Evolutionary conservation across 352 stramenopile species (phyloP).

Genomic region (Phytophthora cajani): DNA sequence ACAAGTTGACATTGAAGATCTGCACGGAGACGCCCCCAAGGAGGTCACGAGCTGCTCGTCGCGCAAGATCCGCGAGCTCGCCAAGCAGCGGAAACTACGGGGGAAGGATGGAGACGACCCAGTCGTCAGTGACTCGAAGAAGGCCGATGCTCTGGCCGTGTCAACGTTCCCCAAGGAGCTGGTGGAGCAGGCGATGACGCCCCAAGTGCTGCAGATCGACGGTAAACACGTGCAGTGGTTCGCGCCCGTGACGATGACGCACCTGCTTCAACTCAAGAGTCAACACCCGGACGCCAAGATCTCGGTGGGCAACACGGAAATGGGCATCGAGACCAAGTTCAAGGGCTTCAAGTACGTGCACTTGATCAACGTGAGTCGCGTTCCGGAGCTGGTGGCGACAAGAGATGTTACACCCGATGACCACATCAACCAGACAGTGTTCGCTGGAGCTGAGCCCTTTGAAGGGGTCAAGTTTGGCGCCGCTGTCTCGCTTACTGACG

Average conservation of each 20-base stretch:
- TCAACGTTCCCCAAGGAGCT: slow-evolving; percentile 67
- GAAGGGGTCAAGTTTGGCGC: slow-evolving; percentile 83
- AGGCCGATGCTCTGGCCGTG: slow-evolving; percentile 15
- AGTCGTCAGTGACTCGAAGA: slow-evolving; percentile 31
- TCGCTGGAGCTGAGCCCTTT: slow-evolving; percentile 49
- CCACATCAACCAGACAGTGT: slow-evolving; percentile 58
- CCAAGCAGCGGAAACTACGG: slow-evolving; percentile 45
- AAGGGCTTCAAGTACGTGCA: slow-evolving; percentile 86
- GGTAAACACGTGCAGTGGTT: slow-evolving; percentile 92
- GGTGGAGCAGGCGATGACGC: slow-evolving; percentile 54
- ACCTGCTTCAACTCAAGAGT: slow-evolving; percentile 90
- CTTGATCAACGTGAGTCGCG: slow-evolving; percentile 74
- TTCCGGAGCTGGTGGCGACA: slow-evolving; percentile 68
- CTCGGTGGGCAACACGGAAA: slow-evolving; percentile 96
- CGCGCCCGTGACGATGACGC: slow-evolving; percentile 88
- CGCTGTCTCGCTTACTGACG: slow-evolving; percentile 73
- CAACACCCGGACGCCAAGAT: slow-evolving; percentile 90
- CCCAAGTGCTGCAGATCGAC: slow-evolving; percentile 72
- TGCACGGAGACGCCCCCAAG: slow-evolving; percentile 39
- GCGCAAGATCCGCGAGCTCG: slow-evolving; percentile 69
- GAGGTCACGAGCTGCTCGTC: slow-evolving; percentile 70
- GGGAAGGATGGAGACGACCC: slow-evolving; percentile 15
- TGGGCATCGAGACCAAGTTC: slow-evolving; percentile 97
- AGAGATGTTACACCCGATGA: slow-evolving; percentile 44
- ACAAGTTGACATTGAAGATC: slow-evolving; percentile 64